Evolutionary conservation across 116 monocot genomes (phyloP), one percentile per base, ranked within the genome.

Genomic region (Iris pallida): DNA sequence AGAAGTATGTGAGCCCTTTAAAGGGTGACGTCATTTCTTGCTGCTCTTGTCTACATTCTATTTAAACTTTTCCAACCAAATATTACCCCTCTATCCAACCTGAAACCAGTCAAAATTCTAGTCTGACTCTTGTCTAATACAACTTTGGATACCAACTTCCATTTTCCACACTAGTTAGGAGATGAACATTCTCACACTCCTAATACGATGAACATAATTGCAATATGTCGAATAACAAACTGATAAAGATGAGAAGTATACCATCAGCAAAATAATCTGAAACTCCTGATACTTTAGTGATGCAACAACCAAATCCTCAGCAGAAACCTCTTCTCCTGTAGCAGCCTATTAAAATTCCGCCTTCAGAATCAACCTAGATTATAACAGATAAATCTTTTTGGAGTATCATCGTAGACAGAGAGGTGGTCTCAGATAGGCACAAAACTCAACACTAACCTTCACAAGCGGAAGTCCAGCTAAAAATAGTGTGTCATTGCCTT

Each of bases 381-480:
- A 74, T 61, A 59, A 47, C 49, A 73, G 19, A 53, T 65, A 47
- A 40, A 73, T 64, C 17, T 77, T 64, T 42, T 77, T 45, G 17
- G 68, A 57, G 20, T 48, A 63, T 59, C 62, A 70, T 64, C 46
- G 65, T 47, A 57, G 52, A 47, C 30, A 11, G 58, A 40, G 20
- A 47, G 55, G n/a, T 13, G 19, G 16, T 20, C 65, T 43, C 5
- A 15, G 8, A 77, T 6, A 46, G 51, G 11, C 62, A 51, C 59
- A 14, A 7, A 9, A 41, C 44, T 42, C 59, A 47, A 71, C 11
- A 73, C 73, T 78, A 7, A 99, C 99, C 93, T 99, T 99, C 16
- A 99, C 93, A 78, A 99, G 99, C 4, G 99, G 99, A 62, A 93
- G 99, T 16, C 99, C 99, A 63, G 99, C 99, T 60, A 99, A 72